phyloP scores from a whole-genome alignment of 2,329 filamentous ascomycete genomes.

The Capronia coronata region DNA sequence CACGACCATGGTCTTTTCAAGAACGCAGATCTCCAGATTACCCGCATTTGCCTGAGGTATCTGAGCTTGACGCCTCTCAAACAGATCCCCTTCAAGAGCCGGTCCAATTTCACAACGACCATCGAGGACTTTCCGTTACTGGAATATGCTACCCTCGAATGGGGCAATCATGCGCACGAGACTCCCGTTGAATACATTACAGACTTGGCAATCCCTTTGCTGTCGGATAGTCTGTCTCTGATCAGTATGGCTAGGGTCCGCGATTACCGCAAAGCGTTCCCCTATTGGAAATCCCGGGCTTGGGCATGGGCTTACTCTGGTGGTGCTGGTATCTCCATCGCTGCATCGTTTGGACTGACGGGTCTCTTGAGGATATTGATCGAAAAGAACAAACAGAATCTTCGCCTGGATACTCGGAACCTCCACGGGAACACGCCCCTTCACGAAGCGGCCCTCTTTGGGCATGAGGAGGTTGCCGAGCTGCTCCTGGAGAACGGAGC shows the following conservation, averaged over 20 bases:
- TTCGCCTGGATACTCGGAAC: slow-evolving; percentile 30
- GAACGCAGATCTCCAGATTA: slow-evolving; percentile 30
- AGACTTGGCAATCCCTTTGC: slow-evolving; percentile 17
- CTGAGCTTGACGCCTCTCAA: slow-evolving; percentile 16
- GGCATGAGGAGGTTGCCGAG: slow-evolving; percentile 20
- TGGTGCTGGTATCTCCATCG: slow-evolving; percentile 25
- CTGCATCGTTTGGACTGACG: slow-evolving; percentile 22
- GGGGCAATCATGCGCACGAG: slow-evolving; percentile 22
- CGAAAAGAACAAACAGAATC: slow-evolving; percentile 3
- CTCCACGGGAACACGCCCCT: slow-evolving; percentile 25
- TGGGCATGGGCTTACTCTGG: slow-evolving; percentile 22
- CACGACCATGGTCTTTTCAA: slow-evolving; percentile 32
- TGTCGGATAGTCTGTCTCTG: slow-evolving; percentile 15
- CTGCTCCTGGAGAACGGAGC: slow-evolving; percentile 23
- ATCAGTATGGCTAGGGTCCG: slow-evolving; percentile 21
- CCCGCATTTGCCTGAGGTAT: slow-evolving; percentile 23
- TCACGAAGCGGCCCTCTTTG: slow-evolving; percentile 23
- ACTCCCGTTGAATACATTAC: slow-evolving; percentile 7
- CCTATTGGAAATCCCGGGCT: slow-evolving; percentile 16
- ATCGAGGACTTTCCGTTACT: slow-evolving; percentile 21
- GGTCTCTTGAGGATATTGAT: slow-evolving; percentile 22
- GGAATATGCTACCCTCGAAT: slow-evolving; percentile 24
- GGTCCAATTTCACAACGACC: slow-evolving; percentile 5
- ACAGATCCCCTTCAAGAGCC: slow-evolving; percentile 12
- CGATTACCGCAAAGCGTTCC: slow-evolving; percentile 14